Evolutionary conservation across 148 eudicot genomes (phyloP), one percentile per base, ranked within the genome.

Genomic region (Spergularia bocconei): DNA sequence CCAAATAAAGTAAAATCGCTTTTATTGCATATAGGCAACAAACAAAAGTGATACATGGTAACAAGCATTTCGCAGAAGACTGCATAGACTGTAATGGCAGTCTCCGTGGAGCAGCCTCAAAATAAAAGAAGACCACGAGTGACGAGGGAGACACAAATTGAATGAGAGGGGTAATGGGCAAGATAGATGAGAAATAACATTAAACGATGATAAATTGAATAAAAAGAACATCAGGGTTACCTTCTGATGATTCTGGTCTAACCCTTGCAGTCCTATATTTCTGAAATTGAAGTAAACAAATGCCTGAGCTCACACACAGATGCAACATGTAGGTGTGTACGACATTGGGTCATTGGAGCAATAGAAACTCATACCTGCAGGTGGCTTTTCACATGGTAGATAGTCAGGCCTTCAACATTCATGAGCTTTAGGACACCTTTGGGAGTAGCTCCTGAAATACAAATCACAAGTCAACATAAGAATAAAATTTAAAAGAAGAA

Each of bases 371-470:
- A 25, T 75, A 87, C 97, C 89, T 91, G 97, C 58, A 91, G 78
- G 74, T 91, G 97, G 85, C 97, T 91, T 81, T 91, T 91, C 29
- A 91, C 97, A 81, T 91, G 93, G 85, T 87, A 87, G 61, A 89
- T 91, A 17, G 91, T 91, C 66, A 91, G 72, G 44, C 93, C 88
- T 78, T 89, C 90, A 76, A 88, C 91, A 74, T 89, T 88, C 93
- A 91, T 91, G 64, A 75, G 87, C 84, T 83, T 86, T 73, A 91
- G 76, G 25, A 91, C 91, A 69, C 90, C 88, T 78, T 91, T 91
- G 11, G 97, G 97, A 39, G 97, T 91, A 78, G 97, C 97, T 72
- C 83, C 97, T 91, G 84, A 39, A 23, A 75, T n/a, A 61, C 17
- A 71, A 20, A 69, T 44, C 39, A 63, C 44, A 23, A 11, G 36